phyloP scores from a whole-genome alignment of 139 green algal genomes.

The Ostreobium quekettii region DNA sequence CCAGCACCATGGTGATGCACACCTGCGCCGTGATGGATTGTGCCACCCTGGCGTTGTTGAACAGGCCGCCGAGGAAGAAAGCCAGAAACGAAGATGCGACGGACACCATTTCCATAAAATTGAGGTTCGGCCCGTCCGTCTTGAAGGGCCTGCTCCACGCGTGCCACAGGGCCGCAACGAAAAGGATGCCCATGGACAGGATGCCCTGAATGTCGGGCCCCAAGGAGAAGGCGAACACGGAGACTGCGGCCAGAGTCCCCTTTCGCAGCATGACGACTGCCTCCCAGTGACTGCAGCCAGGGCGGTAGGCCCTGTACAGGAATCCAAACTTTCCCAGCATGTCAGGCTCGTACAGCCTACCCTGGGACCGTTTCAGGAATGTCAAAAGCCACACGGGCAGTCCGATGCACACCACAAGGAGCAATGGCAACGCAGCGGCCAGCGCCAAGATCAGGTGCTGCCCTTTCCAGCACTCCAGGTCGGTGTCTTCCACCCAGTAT shows the following conservation, averaged over 20 bases:
- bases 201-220: constrained; percentile 11
- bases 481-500: constrained; percentile 12
- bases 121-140: no score
- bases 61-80: no score
- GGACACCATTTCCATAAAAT: no score
- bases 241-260: neutral
- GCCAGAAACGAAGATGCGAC: no score
- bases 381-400: neutral
- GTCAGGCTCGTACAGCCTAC: no score
- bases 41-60: no score
- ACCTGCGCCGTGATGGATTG: no score
- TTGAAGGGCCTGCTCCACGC: neutral
- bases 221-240: constrained; percentile 14
- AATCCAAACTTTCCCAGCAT: constrained; percentile 4
- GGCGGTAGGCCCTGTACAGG: constrained; percentile 8
- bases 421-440: neutral
- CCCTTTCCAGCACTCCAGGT: constrained; percentile 2
- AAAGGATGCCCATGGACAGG: neutral
- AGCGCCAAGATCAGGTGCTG: neutral
- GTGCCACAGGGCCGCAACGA: constrained; percentile 3
- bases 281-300: neutral
- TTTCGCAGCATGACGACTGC: constrained; percentile 12
- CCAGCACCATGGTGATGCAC: no score
- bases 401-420: constrained; percentile 7
- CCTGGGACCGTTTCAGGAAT: neutral